A percentile compares a stretch with the other conserved stretches of the same genome.
These are phyloP conservation scores for Parietichytrium sp. DNA, from an alignment of 108 stramenopile genomes.

Conservation along the genomic window DNA sequence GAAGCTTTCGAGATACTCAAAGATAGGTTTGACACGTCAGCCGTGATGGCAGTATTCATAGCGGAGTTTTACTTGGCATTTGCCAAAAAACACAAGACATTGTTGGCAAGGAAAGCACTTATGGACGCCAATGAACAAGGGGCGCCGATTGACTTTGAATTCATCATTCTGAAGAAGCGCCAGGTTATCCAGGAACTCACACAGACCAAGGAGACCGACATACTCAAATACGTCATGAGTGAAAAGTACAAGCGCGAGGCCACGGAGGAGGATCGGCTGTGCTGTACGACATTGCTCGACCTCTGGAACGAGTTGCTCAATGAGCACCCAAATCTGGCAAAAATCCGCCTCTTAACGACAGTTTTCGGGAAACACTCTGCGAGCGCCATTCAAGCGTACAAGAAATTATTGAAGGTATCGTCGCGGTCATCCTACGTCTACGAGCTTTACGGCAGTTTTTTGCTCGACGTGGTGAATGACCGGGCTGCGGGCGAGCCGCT, in stretches of 20 bases:
- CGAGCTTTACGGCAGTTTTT: not conserved
- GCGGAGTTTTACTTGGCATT: not conserved
- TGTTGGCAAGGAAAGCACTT: not conserved
- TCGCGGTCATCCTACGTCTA: not conserved
- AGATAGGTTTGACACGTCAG: not conserved
- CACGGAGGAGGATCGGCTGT: not conserved
- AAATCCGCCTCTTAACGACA: not conserved
- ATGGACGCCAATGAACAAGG: not conserved
- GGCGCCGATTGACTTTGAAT: not conserved
- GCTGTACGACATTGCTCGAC: not conserved
- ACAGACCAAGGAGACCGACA: not conserved
- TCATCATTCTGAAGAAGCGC: not conserved
- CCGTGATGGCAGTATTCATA: not conserved
- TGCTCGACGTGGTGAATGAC: not conserved
- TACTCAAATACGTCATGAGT: not conserved
- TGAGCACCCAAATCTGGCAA: not conserved
- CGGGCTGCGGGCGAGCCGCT: not conserved
- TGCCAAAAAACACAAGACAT: not conserved
- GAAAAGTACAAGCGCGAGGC: slow-evolving; percentile 27
- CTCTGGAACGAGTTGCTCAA: slow-evolving; percentile 3
- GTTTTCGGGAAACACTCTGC: not conserved
- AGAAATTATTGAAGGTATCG: not conserved
- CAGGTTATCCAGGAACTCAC: not conserved
- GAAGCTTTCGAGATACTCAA: too few relatives aligned
- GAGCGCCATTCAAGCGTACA: not conserved